Base-by-base conservation (phyloP, 257 asterid species). In the Buddleja alternifolia region DNA sequence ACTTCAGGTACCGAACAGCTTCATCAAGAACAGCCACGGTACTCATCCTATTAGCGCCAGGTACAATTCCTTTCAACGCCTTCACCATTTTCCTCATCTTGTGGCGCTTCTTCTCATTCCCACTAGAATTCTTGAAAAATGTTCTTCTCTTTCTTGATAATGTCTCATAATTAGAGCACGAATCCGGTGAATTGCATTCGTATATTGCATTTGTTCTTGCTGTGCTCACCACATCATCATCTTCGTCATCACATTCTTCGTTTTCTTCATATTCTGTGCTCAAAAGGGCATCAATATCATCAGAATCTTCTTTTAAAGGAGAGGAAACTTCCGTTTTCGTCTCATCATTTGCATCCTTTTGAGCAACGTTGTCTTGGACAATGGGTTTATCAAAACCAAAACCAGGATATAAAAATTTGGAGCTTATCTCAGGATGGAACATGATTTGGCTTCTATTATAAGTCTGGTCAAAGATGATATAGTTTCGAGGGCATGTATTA, bases 1-100 rank as follows among this genome's bases (percentile, higher is more conserved):
- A 85, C 81, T 90, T 88, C 12, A 90, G 93, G 76, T 88, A 86
- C 53, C 86, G 79, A 45, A 90, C 96, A 58, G 95, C 90, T 77
- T 88, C 97, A 41, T 90, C 96, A 40, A 90, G 92, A 71, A 86
- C 93, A n/a, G 78, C 77, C 4, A 85, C 90, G 37, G 82, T 70
- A 66, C 83, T 85, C 96, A 90, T 85, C 67, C 77, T 80, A 17
- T 78, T 74, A 15, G 93, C 81, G 45, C 89, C 95, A 17, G 95
- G 97, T 10, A 90, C 85, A 11, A 88, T 88, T 36, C 84, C 87
- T 73, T 74, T 77, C 45, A 90, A 66, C 2, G 86, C 88, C 73
- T 84, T 86, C 25, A 90, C 85, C 93, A 88, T 86, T 72, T 88
- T 84, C 71, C 81, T 77, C 80, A 84, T 73, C 67, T 71, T 85